Evolutionary conservation across 345 rosid species (phyloP), one percentile per base, ranked within the genome.

Genomic region (Noccaea caerulescens): DNA sequence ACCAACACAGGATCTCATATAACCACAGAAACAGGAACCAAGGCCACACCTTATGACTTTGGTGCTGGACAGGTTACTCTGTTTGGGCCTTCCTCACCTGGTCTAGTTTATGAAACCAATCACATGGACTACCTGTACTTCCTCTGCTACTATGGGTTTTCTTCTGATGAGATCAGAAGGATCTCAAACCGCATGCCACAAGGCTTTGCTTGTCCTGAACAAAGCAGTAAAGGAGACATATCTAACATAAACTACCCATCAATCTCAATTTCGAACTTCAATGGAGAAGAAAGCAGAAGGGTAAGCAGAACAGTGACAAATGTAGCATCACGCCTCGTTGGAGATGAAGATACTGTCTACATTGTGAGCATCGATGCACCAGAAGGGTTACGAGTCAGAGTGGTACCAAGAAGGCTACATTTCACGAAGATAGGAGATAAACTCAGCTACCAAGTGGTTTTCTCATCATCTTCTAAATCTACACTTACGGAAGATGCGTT

Each of bases 191-290:
- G 33, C 23, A 32, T 72, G 14, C 84, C 89, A 0, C 69, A 75
- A 0, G 80, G 66, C 8, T 88, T 85, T 50, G 50, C 76, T 41
- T 92, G 91, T 58, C 83, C 84, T 11, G 53, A 76, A 42, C 75
- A 80, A 7, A 82, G 84, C 6, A 80, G 12, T 69, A 30, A 32
- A 0, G 84, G 62, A 64, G 73, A 79, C 11, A 81, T 85, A 56
- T 82, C 88, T 27, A 81, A 82, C 41, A 80, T 87, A 81, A 90
- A 86, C 87, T 88, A 87, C 73, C 96, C 93, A 55, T 88, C 93
- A 18, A 87, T 93, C 46, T 78, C 86, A 2, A 53, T 88, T 42
- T 80, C 81, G 1, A 73, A 69, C 45, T 76, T 87, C 73, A 38
- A 63, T 2, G 78, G 58, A 30, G 76, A 74, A 49, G 58, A 55